Evolutionary conservation across 257 asterid species (phyloP), one percentile per base, ranked within the genome.

Genomic region (Nicotiana tabacum): DNA sequence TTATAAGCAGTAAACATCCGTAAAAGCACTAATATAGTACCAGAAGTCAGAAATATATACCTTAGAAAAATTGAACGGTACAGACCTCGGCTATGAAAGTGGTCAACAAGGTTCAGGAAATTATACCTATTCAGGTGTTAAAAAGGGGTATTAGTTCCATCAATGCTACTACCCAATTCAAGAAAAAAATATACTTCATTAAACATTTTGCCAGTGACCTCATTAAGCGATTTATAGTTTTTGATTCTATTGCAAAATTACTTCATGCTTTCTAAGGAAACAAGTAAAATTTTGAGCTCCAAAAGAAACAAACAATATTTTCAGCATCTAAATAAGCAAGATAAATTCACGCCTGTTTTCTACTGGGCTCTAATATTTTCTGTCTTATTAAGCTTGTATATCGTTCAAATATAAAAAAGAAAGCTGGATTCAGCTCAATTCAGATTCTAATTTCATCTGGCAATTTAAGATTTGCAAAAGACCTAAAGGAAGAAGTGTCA

Each of bases 11-110:
- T 21, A 43, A 39, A 21, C 56, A 30, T 56, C 16, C 15, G 33
- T 46, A 58, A 16, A 61, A 56, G 48, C 77, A 64, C n/a, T 29
- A 65, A 76, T 9, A 33, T 1, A 12, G 6, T 33, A 57, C 37
- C 72, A 79, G 58, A 79, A 79, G 60, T 58, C 24, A 15, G 74
- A 21, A 35, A 39, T 15, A 57, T 35, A 7, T 90, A 96, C 99
- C 99, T 91, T 51, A 90, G 68, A 80, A 96, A 89, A 56, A 96
- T 86, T 64, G 91, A 88, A 69, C 97, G 97, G 88, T 96, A 94
- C 81, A 94, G 85, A 68, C 99, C 99, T 86, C 95, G 93, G 65
- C 70, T 88, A 21, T 94, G 97, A 76, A 96, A 94, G 82, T 94
- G 92, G 85, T 96, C 98, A 13, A 90, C 90, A 76, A 96, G 90